phyloP scores from a whole-genome alignment of 2,329 filamentous ascomycete species.

The Nectriaceae sp. region DNA sequence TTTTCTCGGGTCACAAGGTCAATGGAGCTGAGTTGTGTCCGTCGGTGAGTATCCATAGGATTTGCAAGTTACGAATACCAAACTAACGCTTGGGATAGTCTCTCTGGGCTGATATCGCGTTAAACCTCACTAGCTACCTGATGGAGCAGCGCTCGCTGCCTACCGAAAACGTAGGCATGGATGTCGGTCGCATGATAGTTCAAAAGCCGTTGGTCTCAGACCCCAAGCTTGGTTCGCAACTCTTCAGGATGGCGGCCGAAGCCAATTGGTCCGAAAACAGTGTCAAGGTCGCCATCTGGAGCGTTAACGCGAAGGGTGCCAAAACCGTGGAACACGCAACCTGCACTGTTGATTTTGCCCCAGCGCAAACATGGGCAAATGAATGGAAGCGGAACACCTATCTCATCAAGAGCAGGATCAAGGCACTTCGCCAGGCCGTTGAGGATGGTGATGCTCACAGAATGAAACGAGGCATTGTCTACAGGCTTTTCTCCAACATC shows the following conservation, averaged over 20 bases:
- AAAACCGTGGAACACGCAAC: constrained; percentile 17
- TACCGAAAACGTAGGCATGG: constrained; percentile 14
- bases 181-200: constrained; percentile 20
- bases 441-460: constrained; percentile 20
- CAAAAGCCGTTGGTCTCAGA: constrained; percentile 21
- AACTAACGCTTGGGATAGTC: constrained; percentile 12
- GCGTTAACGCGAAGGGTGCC: constrained; percentile 18
- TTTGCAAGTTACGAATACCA: not conserved
- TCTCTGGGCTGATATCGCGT: constrained; percentile 17
- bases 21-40: constrained; percentile 22
- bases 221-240: constrained; percentile 8
- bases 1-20: constrained; percentile 21
- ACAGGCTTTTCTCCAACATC: constrained; percentile 64
- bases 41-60: constrained; percentile 34
- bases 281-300: constrained; percentile 21
- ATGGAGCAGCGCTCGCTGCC: constrained; percentile 16
- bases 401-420: constrained; percentile 65
- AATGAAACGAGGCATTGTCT: constrained; percentile 39
- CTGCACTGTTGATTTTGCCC: constrained; percentile 8
- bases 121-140: constrained; percentile 14
- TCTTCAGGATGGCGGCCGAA: constrained; percentile 17
- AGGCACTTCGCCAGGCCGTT: constrained; percentile 45
- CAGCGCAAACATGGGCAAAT: constrained; percentile 6
- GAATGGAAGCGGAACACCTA: constrained; percentile 38
- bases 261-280: constrained; percentile 16